Evolutionary conservation across 371 early-diverging fungal genomes (phyloP).

Genomic region (Parasitella parasitica): DNA sequence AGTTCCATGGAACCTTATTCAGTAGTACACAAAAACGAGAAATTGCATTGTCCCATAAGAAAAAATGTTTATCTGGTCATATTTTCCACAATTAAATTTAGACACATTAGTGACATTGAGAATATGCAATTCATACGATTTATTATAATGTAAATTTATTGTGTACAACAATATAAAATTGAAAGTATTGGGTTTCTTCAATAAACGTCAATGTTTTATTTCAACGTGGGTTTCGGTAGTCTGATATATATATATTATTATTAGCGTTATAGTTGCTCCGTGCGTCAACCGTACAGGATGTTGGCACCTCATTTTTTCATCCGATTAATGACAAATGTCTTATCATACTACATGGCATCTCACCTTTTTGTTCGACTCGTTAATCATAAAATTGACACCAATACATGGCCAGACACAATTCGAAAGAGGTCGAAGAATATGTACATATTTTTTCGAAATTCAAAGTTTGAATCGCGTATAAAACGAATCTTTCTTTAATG

Average conservation of each 20-base stretch:
- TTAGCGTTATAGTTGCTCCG: no score
- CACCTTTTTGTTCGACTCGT: neutral
- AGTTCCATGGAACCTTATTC: slow-evolving; percentile 3
- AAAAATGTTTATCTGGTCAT: no score
- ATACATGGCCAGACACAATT: neutral
- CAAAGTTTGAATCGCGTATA: no score
- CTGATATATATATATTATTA: no score
- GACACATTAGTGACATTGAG: neutral
- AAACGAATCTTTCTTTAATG: slow-evolving; percentile 29
- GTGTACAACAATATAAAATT: neutral
- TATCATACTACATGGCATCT: no score
- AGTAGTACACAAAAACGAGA: neutral
- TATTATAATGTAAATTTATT: neutral
- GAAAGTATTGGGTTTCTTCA: neutral
- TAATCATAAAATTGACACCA: no score
- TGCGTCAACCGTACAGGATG: no score
- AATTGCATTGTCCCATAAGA: neutral
- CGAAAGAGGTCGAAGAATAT: neutral
- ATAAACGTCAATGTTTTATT: neutral
- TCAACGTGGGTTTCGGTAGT: neutral
- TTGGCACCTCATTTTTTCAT: neutral
- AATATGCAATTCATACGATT: neutral
- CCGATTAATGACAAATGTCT: neutral
- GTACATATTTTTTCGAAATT: neutral
- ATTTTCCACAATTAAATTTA: neutral